Conservation (phyloP, 2,329 filamentous ascomycete genomes). For the Epichloe glyceriae region DNA sequence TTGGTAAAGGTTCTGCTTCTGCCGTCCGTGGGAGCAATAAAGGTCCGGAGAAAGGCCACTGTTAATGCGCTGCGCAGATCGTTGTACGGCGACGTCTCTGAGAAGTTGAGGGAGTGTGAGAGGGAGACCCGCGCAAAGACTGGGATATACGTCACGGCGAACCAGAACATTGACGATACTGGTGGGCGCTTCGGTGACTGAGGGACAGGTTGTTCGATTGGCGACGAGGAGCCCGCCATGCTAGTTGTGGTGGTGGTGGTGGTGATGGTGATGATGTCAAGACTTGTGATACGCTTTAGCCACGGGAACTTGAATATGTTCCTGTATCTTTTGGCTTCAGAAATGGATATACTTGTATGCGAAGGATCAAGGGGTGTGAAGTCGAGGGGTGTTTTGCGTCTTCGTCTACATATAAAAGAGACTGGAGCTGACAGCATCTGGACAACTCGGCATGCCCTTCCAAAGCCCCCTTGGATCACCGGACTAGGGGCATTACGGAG, state of each 20-base stretch:
- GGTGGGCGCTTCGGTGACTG: not conserved
- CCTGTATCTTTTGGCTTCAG: no score
- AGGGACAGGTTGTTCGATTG: not conserved
- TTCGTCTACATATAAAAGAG: no score
- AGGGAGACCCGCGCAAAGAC: slow-evolving; percentile 37
- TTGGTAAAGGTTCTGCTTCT: slow-evolving; percentile 40
- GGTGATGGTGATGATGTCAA: not conserved
- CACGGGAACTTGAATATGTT: no score
- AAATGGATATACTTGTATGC: no score
- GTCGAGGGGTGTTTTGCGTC: no score
- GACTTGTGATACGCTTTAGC: not conserved
- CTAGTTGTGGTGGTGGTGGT: not conserved
- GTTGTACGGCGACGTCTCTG: slow-evolving; percentile 61
- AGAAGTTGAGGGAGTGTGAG: slow-evolving; percentile 52
- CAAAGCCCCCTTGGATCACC: not conserved
- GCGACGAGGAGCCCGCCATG: slow-evolving; percentile 1
- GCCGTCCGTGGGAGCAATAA: slow-evolving; percentile 31
- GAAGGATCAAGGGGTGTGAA: no score
- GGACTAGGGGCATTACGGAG: not conserved
- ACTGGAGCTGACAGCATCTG: no score
- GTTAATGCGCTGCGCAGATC: slow-evolving; percentile 64
- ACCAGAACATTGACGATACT: slow-evolving; percentile 10
- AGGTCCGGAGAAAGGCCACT: slow-evolving; percentile 56
- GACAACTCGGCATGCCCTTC: no score
- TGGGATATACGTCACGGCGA: slow-evolving; percentile 48